Conservation (phyloP, 345 rosid species). For the Salix purpurea region DNA sequence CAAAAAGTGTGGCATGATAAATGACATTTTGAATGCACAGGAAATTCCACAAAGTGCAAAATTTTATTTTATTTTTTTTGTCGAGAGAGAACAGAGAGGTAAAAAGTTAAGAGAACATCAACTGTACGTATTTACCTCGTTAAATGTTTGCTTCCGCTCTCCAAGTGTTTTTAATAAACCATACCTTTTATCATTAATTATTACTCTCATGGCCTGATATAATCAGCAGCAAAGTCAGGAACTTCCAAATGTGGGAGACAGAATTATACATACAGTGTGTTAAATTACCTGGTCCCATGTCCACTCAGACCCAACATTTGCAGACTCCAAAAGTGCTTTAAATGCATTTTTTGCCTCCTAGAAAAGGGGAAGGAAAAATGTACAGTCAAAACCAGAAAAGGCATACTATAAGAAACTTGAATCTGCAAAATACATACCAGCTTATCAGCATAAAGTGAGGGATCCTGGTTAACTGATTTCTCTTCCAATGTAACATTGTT, state of each 20-base stretch:
- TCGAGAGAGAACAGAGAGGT: neutral
- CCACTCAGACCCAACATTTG: constrained; percentile 87
- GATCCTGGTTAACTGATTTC: constrained; percentile 52
- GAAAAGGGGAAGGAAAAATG: constrained; percentile 4
- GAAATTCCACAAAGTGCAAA: constrained; percentile 7
- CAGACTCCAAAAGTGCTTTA: constrained; percentile 73
- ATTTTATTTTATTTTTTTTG: constrained; percentile 11
- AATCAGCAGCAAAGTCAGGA: constrained; percentile 24
- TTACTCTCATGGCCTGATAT: constrained; percentile 77
- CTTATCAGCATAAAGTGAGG: constrained; percentile 54
- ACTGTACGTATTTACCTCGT: constrained; percentile 49
- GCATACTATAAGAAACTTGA: constrained; percentile 4
- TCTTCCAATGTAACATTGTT: constrained; percentile 43
- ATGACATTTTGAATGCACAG: neutral
- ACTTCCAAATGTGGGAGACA: constrained; percentile 9
- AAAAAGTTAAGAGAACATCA: neutral
- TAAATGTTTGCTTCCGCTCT: constrained; percentile 90
- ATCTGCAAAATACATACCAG: constrained; percentile 39
- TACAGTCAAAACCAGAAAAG: constrained; percentile 11
- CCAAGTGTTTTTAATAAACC: constrained; percentile 91
- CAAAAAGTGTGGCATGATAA: constrained; percentile 10
- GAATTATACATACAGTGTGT: constrained; percentile 1
- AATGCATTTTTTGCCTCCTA: constrained; percentile 87
- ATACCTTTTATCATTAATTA: constrained; percentile 84
- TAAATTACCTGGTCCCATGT: constrained; percentile 91